Base-by-base conservation (phyloP, 1,139 yeast genomes). In the Scheffersomyces illinoinensis region DNA sequence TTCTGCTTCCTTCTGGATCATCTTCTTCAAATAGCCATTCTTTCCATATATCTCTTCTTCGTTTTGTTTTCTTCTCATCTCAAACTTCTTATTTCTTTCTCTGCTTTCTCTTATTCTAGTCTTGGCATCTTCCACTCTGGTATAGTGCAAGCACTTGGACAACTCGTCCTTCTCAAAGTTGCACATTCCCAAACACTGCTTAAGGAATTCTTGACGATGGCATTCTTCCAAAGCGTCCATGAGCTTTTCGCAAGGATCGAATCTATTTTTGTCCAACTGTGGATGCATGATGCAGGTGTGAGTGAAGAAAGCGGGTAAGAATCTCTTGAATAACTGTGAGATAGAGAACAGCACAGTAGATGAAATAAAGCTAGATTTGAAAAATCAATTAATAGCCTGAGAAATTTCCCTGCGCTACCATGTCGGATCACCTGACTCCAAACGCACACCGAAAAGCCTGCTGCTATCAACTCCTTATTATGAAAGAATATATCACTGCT, bases 151-250 rank as follows among this genome's bases (percentile, higher is more conserved):
- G 74, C 99, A 95, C 69, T 85, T 79, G 53, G 89, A 76, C 55
- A 95, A 80, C 60, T 90, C 93, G 62, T 90, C 91, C 70, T 93
- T 93, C 67, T 90, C 89, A 61, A 88, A 88, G 73, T 92, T 92
- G 76, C 99, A 95, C 64, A 85, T 79, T 49, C 98, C 98, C 65
- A 91, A 78, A n/a, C 91, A 88, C 70, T 90, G 86, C 67, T 85
- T 83, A 63, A 90, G 68, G 65, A 88, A 90, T 60, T 88, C 90
- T 61, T 83, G 85, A 61, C 86, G 82, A 69, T 93, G 98, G 71
- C 99, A 95, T 70, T 91, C 89, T 70, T 93, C 97, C 17, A 95
- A 83, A 0, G 97, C 97, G 64, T 89, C 89, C 76, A 95, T 92
- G 57, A 93, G 83, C 62, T 88, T 90, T 56, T 85, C 88, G 73